Conservation (phyloP, 257 asterid genomes). For the Solanum corneliomulleri region DNA sequence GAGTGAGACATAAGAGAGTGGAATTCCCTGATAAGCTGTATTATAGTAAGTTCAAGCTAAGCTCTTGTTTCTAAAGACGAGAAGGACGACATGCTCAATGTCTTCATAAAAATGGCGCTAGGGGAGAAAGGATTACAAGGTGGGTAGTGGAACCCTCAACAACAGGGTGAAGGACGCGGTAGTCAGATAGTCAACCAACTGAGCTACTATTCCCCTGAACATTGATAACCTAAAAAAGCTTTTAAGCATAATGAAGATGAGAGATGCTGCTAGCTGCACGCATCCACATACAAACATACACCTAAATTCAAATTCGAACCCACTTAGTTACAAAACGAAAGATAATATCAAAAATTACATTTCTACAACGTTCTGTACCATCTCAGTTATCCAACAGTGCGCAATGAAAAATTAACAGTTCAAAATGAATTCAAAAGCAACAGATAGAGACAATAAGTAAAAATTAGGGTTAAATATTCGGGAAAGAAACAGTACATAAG, state of each 20-base stretch:
- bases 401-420: neutral
- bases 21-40: neutral
- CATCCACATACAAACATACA: neutral
- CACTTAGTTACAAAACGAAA: neutral
- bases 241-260: neutral
- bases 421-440: neutral
- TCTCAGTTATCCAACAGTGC: neutral
- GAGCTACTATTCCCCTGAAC: neutral
- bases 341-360: neutral
- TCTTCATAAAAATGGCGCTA: neutral
- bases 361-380: neutral
- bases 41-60: neutral
- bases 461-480: constrained; percentile 17
- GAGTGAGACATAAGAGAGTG: neutral
- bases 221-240: neutral
- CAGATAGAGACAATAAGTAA: neutral
- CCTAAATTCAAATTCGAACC: neutral
- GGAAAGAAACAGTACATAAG: constrained; percentile 32
- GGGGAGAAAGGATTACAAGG: neutral
- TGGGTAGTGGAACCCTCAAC: neutral
- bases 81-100: neutral
- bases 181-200: neutral
- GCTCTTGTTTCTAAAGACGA: neutral
- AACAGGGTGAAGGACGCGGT: neutral
- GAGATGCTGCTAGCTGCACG: neutral